A percentile compares a stretch with the other conserved stretches of the same genome.
phyloP scores from a whole-genome alignment of 148 eudicot species.

The Beta vulgaris region DNA sequence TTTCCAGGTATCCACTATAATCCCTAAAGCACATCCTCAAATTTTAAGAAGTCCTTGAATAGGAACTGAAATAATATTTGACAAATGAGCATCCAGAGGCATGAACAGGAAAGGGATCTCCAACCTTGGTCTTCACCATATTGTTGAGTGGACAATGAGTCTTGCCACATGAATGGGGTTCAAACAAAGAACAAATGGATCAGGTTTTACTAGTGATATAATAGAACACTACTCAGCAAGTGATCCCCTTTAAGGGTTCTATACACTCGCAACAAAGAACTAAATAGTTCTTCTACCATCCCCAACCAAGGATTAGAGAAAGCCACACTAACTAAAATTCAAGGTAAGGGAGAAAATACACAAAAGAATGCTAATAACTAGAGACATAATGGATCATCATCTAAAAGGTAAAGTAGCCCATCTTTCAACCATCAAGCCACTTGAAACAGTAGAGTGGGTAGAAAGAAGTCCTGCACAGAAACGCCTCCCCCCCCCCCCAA shows the following conservation, averaged over 20 bases:
- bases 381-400: not conserved
- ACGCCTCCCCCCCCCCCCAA: not conserved
- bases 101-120: not conserved
- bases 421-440: not conserved
- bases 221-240: not conserved
- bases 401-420: not conserved
- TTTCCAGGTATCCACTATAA: not conserved
- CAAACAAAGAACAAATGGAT: not conserved
- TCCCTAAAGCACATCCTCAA: slow-evolving; percentile 4
- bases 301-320: not conserved
- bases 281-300: not conserved
- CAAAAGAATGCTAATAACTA: not conserved
- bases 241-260: not conserved
- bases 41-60: too few relatives aligned
- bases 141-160: not conserved
- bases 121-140: not conserved
- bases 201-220: not conserved
- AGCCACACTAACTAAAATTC: not conserved
- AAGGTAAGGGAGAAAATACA: not conserved
- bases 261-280: not conserved
- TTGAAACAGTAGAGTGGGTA: not conserved
- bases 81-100: too few relatives aligned
- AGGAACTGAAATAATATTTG: too few relatives aligned
- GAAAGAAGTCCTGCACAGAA: not conserved
- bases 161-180: not conserved